phyloP scores from a whole-genome alignment of 2,329 filamentous ascomycete species.

The Colletotrichum theobromicola region DNA sequence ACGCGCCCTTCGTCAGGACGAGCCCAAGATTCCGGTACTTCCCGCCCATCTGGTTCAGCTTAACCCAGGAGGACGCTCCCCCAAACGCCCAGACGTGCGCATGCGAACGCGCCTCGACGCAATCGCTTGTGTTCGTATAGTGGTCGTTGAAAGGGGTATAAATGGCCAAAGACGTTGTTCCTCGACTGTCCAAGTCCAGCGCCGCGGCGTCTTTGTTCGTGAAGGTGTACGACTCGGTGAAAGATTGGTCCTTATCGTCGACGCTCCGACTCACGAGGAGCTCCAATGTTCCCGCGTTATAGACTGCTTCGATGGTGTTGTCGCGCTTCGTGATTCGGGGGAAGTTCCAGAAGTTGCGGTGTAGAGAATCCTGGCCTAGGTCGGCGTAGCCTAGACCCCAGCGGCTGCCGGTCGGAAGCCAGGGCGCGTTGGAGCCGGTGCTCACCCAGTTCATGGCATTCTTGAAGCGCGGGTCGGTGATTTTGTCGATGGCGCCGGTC shows the following conservation, averaged over 20 bases:
- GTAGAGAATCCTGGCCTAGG: neutral
- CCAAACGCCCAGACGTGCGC: constrained; percentile 10
- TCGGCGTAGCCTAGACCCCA: constrained; percentile 15
- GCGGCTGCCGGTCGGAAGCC: constrained; percentile 9
- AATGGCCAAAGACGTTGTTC: neutral
- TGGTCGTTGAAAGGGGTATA: constrained; percentile 19
- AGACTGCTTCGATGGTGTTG: neutral
- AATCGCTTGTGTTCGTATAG: constrained; percentile 12
- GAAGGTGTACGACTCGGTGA: constrained; percentile 12
- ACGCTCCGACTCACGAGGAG: neutral
- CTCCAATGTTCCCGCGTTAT: neutral
- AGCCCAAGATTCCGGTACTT: constrained; percentile 2
- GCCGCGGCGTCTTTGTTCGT: neutral
- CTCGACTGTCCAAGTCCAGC: neutral
- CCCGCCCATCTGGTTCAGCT: constrained; percentile 15
- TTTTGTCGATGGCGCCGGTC: neutral
- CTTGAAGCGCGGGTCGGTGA: neutral
- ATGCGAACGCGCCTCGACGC: neutral
- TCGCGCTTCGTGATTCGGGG: neutral
- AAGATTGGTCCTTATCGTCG: neutral
- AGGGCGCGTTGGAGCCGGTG: constrained; percentile 8
- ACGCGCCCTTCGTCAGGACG: constrained; percentile 3
- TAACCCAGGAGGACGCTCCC: constrained; percentile 6
- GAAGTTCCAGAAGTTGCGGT: constrained; percentile 8
- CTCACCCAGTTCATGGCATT: constrained; percentile 11